A percentile compares a stretch with the other conserved stretches of the same genome.
These are phyloP conservation scores for Ophiostoma quercus DNA, from an alignment of 2,329 filamentous ascomycete genomes.

Conservation along the genomic window DNA sequence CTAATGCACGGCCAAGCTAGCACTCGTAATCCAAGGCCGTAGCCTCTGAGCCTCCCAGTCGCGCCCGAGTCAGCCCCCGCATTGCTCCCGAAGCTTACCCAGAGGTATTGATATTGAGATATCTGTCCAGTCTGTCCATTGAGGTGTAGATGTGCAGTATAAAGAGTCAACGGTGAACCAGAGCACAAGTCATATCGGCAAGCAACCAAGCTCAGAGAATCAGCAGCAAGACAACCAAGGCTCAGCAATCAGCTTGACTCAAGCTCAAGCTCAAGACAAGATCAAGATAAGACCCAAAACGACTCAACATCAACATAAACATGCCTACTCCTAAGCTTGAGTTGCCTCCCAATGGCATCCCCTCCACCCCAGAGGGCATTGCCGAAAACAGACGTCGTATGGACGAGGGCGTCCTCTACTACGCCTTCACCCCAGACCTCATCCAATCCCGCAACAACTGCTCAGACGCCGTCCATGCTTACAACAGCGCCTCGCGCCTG, in stretches of 20 bases:
- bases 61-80: background rate
- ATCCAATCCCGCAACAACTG: slow-evolving; percentile 59
- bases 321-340: slow-evolving; percentile 4
- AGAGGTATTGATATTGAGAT: background rate
- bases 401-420: slow-evolving; percentile 65
- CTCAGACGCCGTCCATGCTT: slow-evolving; percentile 54
- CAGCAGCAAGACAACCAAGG: background rate
- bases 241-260: background rate
- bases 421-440: slow-evolving; percentile 66
- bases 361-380: slow-evolving; percentile 34
- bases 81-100: background rate
- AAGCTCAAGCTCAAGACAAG: no score
- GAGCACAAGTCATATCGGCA: background rate
- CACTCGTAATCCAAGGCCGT: background rate
- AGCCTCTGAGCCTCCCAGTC: background rate
- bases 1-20: background rate
- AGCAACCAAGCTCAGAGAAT: background rate
- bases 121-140: background rate
- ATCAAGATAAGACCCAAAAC: no score
- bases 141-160: no score
- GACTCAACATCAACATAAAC: background rate
- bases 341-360: slow-evolving; percentile 18
- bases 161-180: background rate
- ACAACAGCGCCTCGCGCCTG: slow-evolving; percentile 53
- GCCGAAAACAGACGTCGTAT: slow-evolving; percentile 52